Conservation (phyloP, 805 yeast species). For the Yarrowia divulgata region DNA sequence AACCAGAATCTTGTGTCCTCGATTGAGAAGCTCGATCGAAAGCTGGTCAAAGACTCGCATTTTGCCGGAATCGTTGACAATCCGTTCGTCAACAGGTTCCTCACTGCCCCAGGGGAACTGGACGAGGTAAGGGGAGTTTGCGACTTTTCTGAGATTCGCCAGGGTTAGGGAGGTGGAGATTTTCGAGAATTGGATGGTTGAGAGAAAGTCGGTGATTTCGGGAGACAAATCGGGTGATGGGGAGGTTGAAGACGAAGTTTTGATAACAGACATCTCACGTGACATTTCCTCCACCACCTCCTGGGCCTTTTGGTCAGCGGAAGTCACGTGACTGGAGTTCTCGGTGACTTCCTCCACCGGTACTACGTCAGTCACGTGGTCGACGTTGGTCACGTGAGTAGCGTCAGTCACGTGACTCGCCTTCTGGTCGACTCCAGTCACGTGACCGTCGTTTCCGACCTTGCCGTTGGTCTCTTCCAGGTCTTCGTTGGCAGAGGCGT, state of each 20-base stretch:
- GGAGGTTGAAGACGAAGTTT: too few species aligned
- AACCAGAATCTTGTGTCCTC: constrained; percentile 73
- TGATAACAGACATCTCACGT: too few species aligned
- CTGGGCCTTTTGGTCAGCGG: neutral
- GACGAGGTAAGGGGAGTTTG: constrained; percentile 80
- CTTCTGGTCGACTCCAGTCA: neutral
- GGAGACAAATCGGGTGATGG: neutral
- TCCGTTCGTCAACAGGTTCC: constrained; percentile 52
- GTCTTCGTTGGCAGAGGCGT: constrained; percentile 2
- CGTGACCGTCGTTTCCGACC: too few species aligned
- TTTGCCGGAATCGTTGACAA: constrained; percentile 73
- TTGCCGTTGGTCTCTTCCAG: neutral
- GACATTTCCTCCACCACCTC: neutral
- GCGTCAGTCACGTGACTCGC: too few species aligned
- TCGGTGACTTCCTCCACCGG: too few species aligned
- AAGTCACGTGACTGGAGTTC: too few species aligned
- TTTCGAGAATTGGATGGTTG: neutral
- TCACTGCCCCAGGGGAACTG: constrained; percentile 75
- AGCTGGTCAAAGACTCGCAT: constrained; percentile 72
- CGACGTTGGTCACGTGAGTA: too few species aligned
- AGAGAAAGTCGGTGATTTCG: neutral
- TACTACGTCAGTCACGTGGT: too few species aligned
- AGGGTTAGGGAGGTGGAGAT: neutral
- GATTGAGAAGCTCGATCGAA: constrained; percentile 57
- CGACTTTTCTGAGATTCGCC: constrained; percentile 7